These are phyloP conservation scores for Coelastrella sp. DNA, from an alignment of 139 green algal genomes.

Conservation along the genomic window DNA sequence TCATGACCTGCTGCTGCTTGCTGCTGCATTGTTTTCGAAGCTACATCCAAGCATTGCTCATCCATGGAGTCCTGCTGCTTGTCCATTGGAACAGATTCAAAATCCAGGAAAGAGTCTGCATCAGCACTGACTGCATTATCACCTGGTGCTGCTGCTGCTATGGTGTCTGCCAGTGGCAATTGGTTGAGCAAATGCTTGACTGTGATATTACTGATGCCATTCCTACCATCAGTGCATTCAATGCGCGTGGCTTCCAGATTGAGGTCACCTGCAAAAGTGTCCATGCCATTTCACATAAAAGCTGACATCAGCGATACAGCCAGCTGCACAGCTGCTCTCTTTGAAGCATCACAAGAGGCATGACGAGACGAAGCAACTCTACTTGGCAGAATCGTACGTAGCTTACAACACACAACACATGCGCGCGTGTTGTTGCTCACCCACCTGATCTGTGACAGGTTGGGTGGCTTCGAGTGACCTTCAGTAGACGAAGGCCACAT, in stretches of 20 bases:
- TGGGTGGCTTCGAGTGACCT: neutral
- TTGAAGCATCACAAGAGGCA: no score
- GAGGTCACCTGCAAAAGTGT: neutral
- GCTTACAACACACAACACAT: neutral
- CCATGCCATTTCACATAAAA: neutral
- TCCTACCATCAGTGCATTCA: neutral
- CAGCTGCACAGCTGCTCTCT: no score
- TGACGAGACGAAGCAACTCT: no score
- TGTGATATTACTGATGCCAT: neutral
- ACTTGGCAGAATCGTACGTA: neutral
- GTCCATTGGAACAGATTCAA: no score
- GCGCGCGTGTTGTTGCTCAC: neutral
- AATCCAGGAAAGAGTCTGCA: no score
- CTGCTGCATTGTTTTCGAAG: neutral
- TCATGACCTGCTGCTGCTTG: neutral
- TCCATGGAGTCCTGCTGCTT: no score
- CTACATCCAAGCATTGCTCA: no score
- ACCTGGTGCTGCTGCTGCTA: neutral
- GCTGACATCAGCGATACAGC: neutral
- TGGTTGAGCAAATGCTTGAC: neutral
- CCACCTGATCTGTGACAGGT: neutral
- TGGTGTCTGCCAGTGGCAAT: neutral
- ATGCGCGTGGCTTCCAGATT: neutral
- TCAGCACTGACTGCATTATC: no score
- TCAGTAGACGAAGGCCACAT: neutral